Percentiles rank a stretch among this genome's conserved stretches.
Conservation (phyloP, 2,329 filamentous ascomycete genomes). For the Diaporthe batatas region DNA sequence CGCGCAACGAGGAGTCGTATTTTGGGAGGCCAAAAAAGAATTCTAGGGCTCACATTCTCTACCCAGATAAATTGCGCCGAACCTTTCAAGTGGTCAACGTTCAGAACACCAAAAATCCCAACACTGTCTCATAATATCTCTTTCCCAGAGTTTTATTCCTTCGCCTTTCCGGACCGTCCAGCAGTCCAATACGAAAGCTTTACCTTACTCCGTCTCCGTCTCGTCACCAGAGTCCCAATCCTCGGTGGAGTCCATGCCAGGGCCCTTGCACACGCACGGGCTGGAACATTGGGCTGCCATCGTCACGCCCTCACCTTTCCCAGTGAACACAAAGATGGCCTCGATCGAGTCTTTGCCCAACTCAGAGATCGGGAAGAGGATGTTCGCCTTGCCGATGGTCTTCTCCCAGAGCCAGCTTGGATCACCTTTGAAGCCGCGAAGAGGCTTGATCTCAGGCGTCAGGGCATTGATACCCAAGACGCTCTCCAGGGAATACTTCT, state of each 20-base stretch:
- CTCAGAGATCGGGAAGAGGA: not conserved
- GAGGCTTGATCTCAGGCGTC: constrained; percentile 16
- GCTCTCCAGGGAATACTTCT: not conserved
- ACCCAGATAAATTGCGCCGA: no score
- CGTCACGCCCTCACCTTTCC: not conserved
- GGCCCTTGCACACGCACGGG: not conserved
- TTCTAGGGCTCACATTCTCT: no score
- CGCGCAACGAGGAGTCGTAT: no score
- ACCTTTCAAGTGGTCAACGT: no score
- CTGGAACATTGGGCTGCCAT: not conserved
- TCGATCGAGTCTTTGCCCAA: constrained; percentile 5
- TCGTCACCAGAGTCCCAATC: not conserved
- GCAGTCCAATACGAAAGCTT: not conserved
- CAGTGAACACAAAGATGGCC: constrained; percentile 7
- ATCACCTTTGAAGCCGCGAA: not conserved
- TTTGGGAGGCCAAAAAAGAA: no score
- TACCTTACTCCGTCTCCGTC: not conserved
- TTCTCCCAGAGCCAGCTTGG: constrained; percentile 23
- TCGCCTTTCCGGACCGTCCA: no score
- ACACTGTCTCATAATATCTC: no score
- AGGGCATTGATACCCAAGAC: constrained; percentile 19
- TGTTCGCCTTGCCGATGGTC: constrained; percentile 13
- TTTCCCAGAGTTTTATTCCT: no score
- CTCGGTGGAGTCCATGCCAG: not conserved
- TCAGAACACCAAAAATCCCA: no score